Base-by-base conservation (phyloP, 2,329 filamentous ascomycete species). In the Lasiodiplodia gonubiensis region DNA sequence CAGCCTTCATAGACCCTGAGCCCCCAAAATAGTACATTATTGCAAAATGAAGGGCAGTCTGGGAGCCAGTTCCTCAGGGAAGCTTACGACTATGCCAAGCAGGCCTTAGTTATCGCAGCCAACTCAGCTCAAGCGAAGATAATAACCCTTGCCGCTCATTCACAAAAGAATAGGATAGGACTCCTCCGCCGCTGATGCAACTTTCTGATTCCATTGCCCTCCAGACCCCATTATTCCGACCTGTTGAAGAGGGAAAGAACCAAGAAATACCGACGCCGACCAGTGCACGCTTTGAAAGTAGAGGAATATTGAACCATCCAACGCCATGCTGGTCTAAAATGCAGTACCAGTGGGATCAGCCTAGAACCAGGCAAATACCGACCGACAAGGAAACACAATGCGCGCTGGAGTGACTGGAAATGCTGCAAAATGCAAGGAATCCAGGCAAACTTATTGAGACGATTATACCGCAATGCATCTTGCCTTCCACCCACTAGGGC, bases 401-500 rank as follows among this genome's bases (percentile, higher is more conserved):
- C 30, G n/a, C 27, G 39, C 55, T 16, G 18, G 8, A 21, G 18
- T n/a, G 8, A 35, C 11, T 25, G 12, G 4, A 42, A 25, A 48
- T 46, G 21, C 8, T 21, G 8, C 2, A 49, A 33, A 42, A 23
- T 35, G 12, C 6, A 42, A n/a, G 16, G 12, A 21, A 48, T 33
- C 23, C 12, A n/a, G 55, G 18, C 21, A 4, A 33, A 33, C 16
- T 14, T 5, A 35, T 30, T 4, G 27, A 30, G 39, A 46, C 30
- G 18, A 27, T 63, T 37, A 84, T 0, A 91, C 88, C 64, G 92
- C 86, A 76, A 97, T 88, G 0, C 92, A 92, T 68, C 92, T 86
- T 74, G 86, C 86, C 70, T 85, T 86, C 94, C 94, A 97, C 0
- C 92, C 91, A 25, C 85, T 85, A 67, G 81, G 86, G 1, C 92